phyloP scores from a whole-genome alignment of 2,329 filamentous ascomycete species.

The Blastomyces parvus region DNA sequence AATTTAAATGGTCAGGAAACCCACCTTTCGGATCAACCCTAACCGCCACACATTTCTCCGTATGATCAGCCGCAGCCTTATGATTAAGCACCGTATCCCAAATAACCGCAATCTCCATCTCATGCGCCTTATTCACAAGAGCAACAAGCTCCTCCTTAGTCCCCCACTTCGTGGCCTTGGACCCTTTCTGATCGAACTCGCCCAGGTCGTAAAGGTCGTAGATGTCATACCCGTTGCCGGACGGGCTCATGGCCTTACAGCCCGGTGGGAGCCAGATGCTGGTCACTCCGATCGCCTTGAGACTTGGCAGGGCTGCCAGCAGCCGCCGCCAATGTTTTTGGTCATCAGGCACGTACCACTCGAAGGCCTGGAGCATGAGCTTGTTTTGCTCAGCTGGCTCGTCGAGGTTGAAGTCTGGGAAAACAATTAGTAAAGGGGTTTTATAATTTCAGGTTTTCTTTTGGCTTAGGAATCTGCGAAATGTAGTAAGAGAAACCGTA shows the following conservation, averaged over 20 bases:
- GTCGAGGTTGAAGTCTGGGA: neutral
- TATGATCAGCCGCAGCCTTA: slow-evolving; percentile 58
- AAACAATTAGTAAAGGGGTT: neutral
- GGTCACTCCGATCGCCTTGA: slow-evolving; percentile 53
- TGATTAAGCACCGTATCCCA: slow-evolving; percentile 67
- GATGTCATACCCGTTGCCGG: slow-evolving; percentile 59
- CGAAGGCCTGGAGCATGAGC: slow-evolving; percentile 60
- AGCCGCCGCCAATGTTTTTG: slow-evolving; percentile 54
- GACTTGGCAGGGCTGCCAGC: slow-evolving; percentile 40
- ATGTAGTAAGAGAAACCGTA: neutral
- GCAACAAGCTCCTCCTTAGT: slow-evolving; percentile 50
- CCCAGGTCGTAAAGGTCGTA: slow-evolving; percentile 63
- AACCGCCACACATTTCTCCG: slow-evolving; percentile 52
- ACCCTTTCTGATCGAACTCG: slow-evolving; percentile 63
- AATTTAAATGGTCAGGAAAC: slow-evolving; percentile 2
- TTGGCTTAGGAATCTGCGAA: neutral
- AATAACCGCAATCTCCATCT: slow-evolving; percentile 48
- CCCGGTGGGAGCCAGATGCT: slow-evolving; percentile 61
- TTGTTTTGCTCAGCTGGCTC: slow-evolving; percentile 30
- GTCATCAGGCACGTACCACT: slow-evolving; percentile 60
- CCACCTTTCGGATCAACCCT: slow-evolving; percentile 50
- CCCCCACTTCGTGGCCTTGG: slow-evolving; percentile 58
- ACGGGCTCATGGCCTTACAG: slow-evolving; percentile 54
- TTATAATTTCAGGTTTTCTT: too few relatives aligned
- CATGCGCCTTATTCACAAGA: slow-evolving; percentile 43